These are phyloP conservation scores for Lonicera japonica DNA, from an alignment of 129 eudicot species.

Conservation along the genomic window DNA sequence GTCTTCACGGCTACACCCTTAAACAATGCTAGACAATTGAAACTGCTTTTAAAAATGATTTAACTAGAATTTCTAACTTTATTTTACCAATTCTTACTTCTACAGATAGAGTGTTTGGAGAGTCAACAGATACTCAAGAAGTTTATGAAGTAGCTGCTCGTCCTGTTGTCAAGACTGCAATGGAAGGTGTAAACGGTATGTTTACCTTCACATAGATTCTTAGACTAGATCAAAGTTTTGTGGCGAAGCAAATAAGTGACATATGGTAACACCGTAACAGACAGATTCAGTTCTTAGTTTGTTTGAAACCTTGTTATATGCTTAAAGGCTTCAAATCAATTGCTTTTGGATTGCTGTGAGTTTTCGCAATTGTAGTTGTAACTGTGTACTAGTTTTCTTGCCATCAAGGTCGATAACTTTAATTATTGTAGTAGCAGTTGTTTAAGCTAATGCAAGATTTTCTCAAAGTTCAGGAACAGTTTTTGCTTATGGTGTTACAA, in stretches of 20 bases:
- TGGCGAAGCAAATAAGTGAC: neutral
- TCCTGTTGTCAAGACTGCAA: constrained; percentile 89
- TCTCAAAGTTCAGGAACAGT: constrained; percentile 72
- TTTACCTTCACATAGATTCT: neutral
- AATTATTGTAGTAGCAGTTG: constrained; percentile 16
- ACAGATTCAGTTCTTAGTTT: neutral
- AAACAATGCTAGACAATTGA: neutral
- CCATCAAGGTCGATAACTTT: neutral
- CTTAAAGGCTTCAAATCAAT: neutral
- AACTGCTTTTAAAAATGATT: neutral
- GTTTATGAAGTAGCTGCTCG: constrained; percentile 96
- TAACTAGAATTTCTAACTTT: neutral
- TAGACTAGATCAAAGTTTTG: neutral
- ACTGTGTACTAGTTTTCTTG: no score
- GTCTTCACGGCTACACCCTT: no score
- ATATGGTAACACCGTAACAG: neutral
- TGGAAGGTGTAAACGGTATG: constrained; percentile 97
- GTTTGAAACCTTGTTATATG: neutral
- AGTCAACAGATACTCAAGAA: constrained; percentile 67
- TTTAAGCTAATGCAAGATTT: neutral
- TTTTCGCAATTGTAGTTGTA: neutral
- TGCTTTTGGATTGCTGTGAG: neutral
- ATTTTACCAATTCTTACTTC: constrained; percentile 1
- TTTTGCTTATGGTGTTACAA: constrained; percentile 98
- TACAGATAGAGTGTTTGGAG: constrained; percentile 86